Conservation (phyloP, 768 basidiomycete genomes). For the Hypholoma sublateritium region DNA sequence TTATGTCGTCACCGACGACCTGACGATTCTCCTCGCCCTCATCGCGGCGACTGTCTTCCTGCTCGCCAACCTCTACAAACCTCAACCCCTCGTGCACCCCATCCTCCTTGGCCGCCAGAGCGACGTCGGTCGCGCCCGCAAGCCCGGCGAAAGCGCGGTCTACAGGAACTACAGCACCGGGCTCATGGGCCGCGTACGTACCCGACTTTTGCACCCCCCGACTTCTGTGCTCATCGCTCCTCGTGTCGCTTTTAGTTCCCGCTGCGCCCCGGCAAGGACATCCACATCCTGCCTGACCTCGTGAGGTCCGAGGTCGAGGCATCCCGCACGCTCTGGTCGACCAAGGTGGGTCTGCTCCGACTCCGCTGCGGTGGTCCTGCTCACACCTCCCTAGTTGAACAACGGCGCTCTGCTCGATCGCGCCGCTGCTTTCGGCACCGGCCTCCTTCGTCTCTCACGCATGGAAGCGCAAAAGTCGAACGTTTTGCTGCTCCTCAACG, state of each 20-base stretch:
- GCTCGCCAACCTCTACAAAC: constrained; percentile 75
- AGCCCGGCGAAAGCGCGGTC: constrained; percentile 79
- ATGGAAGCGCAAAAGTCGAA: constrained; percentile 60
- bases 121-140: constrained; percentile 80
- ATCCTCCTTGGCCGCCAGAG: constrained; percentile 91
- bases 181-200: constrained; percentile 72
- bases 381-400: constrained; percentile 52
- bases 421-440: constrained; percentile 71
- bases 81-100: constrained; percentile 88
- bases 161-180: constrained; percentile 92
- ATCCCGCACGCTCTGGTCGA: constrained; percentile 77
- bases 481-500: constrained; percentile 77
- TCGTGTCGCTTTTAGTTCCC: constrained; percentile 55
- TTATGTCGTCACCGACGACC: constrained; percentile 73
- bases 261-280: constrained; percentile 67
- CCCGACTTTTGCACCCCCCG: background rate
- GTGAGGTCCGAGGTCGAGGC: constrained; percentile 65
- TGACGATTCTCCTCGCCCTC: constrained; percentile 75
- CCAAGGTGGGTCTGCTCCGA: constrained; percentile 47
- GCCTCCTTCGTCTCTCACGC: constrained; percentile 56
- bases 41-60: constrained; percentile 77
- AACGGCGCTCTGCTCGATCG: constrained; percentile 72
- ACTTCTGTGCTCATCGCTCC: constrained; percentile 11
- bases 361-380: background rate
- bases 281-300: constrained; percentile 64